These are phyloP conservation scores for Colletotrichum spaethianum DNA, from an alignment of 2,329 filamentous ascomycete species.

Conservation along the genomic window DNA sequence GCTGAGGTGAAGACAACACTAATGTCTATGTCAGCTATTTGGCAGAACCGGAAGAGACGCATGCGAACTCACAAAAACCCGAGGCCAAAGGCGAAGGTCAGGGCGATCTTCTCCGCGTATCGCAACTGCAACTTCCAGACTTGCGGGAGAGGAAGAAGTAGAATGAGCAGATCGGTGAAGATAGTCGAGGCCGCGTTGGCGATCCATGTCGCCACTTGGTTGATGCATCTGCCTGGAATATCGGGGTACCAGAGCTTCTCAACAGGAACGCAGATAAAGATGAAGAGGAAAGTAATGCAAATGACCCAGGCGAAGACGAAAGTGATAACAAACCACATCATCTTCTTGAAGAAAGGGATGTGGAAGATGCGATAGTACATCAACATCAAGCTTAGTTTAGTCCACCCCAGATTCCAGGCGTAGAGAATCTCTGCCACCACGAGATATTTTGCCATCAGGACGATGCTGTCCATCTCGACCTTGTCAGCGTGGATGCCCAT, in stretches of 20 bases:
- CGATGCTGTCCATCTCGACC: slow-evolving; percentile 53
- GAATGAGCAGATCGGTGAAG: slow-evolving; percentile 61
- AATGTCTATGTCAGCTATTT: not conserved
- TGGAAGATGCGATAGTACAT: slow-evolving; percentile 69
- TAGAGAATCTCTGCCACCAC: slow-evolving; percentile 64
- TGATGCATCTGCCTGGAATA: slow-evolving; percentile 62
- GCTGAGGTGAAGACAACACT: slow-evolving; percentile 64
- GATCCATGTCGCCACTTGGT: slow-evolving; percentile 65
- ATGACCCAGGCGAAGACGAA: slow-evolving; percentile 64
- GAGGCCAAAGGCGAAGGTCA: slow-evolving; percentile 60
- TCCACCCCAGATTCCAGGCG: slow-evolving; percentile 62
- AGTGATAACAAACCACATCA: slow-evolving; percentile 55
- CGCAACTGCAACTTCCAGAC: slow-evolving; percentile 62
- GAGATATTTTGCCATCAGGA: slow-evolving; percentile 62
- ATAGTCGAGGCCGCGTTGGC: slow-evolving; percentile 64
- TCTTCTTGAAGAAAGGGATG: slow-evolving; percentile 58
- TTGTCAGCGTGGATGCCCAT: slow-evolving; percentile 63
- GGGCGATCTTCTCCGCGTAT: slow-evolving; percentile 57
- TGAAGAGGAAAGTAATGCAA: slow-evolving; percentile 62
- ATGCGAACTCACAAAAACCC: slow-evolving; percentile 57
- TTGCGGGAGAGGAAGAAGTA: slow-evolving; percentile 59
- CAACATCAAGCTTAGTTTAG: slow-evolving; percentile 64
- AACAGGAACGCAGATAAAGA: slow-evolving; percentile 67
- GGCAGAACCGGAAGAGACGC: fast-evolving
- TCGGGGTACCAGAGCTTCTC: slow-evolving; percentile 63